Evolutionary conservation across 2,329 filamentous ascomycete genomes (phyloP).

Genomic region (Laburnicola sp.): DNA sequence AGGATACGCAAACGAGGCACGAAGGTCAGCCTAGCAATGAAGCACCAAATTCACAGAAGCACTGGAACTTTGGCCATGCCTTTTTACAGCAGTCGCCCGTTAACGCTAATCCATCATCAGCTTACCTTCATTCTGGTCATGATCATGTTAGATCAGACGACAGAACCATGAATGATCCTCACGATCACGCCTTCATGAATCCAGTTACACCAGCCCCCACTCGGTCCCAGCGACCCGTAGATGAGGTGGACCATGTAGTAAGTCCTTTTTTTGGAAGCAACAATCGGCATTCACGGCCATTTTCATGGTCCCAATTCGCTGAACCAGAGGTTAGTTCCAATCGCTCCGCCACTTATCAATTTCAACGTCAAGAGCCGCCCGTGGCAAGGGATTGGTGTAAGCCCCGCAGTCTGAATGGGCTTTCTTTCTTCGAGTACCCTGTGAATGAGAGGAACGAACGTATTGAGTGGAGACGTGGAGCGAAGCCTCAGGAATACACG

Average conservation of each 20-base stretch:
- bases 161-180: constrained; percentile 9
- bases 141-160: constrained; percentile 9
- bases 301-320: constrained; percentile 22
- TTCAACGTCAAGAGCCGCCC: constrained; percentile 17
- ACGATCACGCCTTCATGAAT: constrained; percentile 4
- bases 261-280: constrained; percentile 47
- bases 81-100: constrained; percentile 24
- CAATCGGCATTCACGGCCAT: constrained; percentile 17
- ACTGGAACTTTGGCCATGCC: constrained; percentile 21
- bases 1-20: constrained; percentile 6
- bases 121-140: constrained; percentile 8
- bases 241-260: constrained; percentile 36
- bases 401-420: constrained; percentile 35
- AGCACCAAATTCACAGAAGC: constrained; percentile 3
- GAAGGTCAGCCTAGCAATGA: background rate
- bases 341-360: constrained; percentile 35
- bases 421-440: constrained; percentile 43
- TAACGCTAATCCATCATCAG: constrained; percentile 4
- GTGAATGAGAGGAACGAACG: constrained; percentile 24
- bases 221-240: constrained; percentile 16
- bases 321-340: constrained; percentile 33
- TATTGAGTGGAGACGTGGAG: constrained; percentile 10
- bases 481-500: constrained; percentile 1
- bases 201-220: constrained; percentile 18
- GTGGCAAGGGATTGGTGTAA: constrained; percentile 23